Conservation (phyloP, 495 filamentous ascomycete genomes). For the Echria macrotheca region DNA sequence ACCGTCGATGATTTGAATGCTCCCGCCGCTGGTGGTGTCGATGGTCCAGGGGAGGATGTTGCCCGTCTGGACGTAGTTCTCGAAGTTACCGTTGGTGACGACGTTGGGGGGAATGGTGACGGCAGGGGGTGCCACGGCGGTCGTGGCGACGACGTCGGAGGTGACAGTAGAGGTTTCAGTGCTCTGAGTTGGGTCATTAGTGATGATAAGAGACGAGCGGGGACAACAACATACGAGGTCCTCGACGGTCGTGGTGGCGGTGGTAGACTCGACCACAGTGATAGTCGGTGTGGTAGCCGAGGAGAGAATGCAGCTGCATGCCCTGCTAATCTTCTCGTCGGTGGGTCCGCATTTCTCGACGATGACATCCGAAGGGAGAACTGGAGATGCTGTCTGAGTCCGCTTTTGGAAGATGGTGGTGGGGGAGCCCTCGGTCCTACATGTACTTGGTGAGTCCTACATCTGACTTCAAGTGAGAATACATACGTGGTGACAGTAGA, state of each 20-base stretch:
- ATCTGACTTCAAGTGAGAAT: background rate
- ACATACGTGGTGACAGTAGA: slow-evolving; percentile 10
- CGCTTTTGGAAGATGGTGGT: slow-evolving; percentile 15
- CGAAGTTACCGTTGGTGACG: slow-evolving; percentile 13
- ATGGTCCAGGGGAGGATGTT: slow-evolving; percentile 16
- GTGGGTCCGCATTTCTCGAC: slow-evolving; percentile 12
- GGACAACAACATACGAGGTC: no score
- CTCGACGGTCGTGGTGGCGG: background rate
- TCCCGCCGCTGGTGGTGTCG: slow-evolving; percentile 11
- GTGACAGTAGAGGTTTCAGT: background rate
- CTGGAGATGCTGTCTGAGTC: background rate
- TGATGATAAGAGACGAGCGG: no score
- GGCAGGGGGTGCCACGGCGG: background rate
- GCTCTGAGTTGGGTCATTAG: no score
- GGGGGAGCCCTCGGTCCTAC: background rate
- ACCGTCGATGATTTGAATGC: slow-evolving; percentile 13
- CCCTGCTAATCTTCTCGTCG: slow-evolving; percentile 16
- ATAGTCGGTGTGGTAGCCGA: background rate
- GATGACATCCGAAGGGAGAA: background rate
- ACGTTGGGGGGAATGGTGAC: slow-evolving; percentile 11
- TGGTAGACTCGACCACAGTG: background rate
- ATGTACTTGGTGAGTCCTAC: background rate
- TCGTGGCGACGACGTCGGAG: background rate
- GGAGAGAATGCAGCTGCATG: slow-evolving; percentile 20
- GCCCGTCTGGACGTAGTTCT: slow-evolving; percentile 11